Evolutionary conservation across 2,329 filamentous ascomycete species (phyloP), one percentile per base, ranked within the genome.

Genomic region (Diatrype stigma): DNA sequence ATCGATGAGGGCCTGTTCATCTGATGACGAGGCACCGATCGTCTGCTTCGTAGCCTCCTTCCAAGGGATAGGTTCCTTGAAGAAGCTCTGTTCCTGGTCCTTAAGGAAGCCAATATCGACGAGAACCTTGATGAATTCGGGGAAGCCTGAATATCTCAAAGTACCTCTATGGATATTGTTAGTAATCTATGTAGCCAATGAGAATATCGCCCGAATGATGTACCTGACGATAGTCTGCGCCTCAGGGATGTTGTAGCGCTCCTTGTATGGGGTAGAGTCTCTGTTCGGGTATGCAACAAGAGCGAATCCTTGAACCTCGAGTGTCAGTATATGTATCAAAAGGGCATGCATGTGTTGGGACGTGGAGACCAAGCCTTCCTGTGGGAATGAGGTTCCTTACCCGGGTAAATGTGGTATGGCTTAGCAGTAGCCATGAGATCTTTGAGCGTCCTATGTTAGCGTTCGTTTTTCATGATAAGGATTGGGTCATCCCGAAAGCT

Each of bases 261-360:
- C 86, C 67, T 84, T 86, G 83, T 94, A 97, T 8, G 82, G 79
- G 16, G 89, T 94, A 19, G 86, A 92, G 73, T 97, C 92, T 61
- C 92, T 81, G 83, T 97, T 97, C 51, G 89, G 88, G 74, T 97
- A 97, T 40, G 87, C 90, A 60, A 96, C 91, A 63, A 96, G 93
- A 47, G 87, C 86, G 70, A 85, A 96, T 53, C 58, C 55, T 32
- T 26, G 22, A 48, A 45, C 42, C 17, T 11, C 5, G 6, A 3
- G 16, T n/a, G 40, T 37, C 19, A 35, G 32, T 22, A 45, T 37
- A 22, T 2, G n/a, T n/a, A 47, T 14, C 28, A 42, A 47, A 51
- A 8, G 3, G 21, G 6, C 2, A 12, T 17, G 11, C 37, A 19
- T 37, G 4, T 7, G 21, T 28, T 16, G 23, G 22, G 11, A 28